These are phyloP conservation scores for Colletotrichum sp. DNA, from an alignment of 2,329 filamentous ascomycete species.

Conservation along the genomic window DNA sequence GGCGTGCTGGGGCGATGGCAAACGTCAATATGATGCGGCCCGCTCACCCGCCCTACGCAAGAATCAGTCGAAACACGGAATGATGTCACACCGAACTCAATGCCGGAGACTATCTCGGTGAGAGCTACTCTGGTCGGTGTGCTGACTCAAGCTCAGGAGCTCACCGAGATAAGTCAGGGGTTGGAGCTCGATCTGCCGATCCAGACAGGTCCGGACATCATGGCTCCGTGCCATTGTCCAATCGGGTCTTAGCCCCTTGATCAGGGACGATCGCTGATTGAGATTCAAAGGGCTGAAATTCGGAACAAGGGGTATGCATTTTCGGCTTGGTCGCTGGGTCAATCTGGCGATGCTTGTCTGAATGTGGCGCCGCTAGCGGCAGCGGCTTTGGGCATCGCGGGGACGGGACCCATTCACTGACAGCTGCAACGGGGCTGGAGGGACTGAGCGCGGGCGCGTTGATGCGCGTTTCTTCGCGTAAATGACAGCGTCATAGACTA, in stretches of 20 bases:
- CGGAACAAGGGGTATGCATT: neutral
- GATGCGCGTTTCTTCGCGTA: conserved; percentile 9
- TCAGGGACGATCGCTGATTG: conserved; percentile 2
- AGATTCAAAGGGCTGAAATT: neutral
- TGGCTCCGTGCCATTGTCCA: neutral
- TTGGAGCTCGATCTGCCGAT: neutral
- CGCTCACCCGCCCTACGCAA: neutral
- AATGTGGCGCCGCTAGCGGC: conserved; percentile 11
- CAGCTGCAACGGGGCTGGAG: neutral
- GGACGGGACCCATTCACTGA: neutral
- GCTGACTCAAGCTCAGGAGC: neutral
- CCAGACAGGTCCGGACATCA: neutral
- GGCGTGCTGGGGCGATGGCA: conserved; percentile 2
- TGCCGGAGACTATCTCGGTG: neutral
- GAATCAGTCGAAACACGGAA: conserved; percentile 7
- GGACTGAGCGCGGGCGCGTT: neutral
- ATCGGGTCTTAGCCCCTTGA: neutral
- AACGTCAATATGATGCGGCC: conserved; percentile 19
- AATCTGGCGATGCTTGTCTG: neutral
- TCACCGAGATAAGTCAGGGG: neutral
- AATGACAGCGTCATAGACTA: conserved; percentile 22
- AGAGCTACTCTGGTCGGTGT: neutral
- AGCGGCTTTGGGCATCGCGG: neutral
- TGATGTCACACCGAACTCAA: conserved; percentile 12
- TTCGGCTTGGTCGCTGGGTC: neutral